Base-by-base conservation (phyloP, 176 grass and related monocot genomes). In the Raddia guianensis region DNA sequence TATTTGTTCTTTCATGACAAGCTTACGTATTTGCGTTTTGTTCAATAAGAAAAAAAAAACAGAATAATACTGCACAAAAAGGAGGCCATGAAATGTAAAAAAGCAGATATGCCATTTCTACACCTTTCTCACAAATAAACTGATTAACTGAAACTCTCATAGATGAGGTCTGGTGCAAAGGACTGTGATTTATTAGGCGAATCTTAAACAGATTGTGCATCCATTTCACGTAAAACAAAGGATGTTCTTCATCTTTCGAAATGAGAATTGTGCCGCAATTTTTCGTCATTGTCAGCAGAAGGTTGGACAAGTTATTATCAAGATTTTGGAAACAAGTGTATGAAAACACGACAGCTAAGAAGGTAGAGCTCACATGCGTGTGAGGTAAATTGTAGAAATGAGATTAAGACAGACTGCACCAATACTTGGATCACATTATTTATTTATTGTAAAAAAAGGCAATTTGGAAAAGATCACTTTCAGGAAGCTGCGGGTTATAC, bases 381-480 rank as follows among this genome's bases (percentile, higher is more conserved):
- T 64, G 33, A 44, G 52, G 21, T 16, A 12, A 15, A 11, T 46
- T 15, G 12, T 32, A 12, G 43, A 68, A 79, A 32, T 47, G 37
- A 37, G 46, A 16, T 12, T 15, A 53, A 54, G 77, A 56, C 35
- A 10, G n/a, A 19, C 44, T 53, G 18, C 5, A 32, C 18, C 12
- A 40, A 12, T 51, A n/a, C 7, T 7, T 6, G 3, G 32, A 81
- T 49, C 70, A 59, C 16, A 51, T 63, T 72, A 16, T 50, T 13
- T 72, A 48, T 42, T 51, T 6, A 42, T 12, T 27, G 27, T 27
- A 27, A 5, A 37, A 46, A 49, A 52, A 16, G 11, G 37, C 55
- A 72, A 43, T 47, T 54, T 82, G 40, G 62, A 54, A 12, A 47
- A 3, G 46, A 64, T 32, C 69, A 73, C 48, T 82, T 73, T 73